phyloP scores from a whole-genome alignment of 371 early-diverging fungal genomes.

The Parasitella parasitica region DNA sequence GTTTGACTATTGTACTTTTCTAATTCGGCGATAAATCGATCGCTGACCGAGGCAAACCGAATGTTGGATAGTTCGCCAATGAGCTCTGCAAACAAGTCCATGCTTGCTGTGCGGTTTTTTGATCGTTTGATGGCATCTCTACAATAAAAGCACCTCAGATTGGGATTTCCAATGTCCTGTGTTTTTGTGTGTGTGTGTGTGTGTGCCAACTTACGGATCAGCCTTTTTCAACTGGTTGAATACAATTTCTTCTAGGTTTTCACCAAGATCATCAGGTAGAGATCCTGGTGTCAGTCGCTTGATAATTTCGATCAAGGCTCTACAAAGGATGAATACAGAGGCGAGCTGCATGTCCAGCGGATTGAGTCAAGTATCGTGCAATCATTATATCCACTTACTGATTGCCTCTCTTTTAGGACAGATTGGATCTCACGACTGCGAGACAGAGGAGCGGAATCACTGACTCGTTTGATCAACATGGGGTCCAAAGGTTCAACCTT shows the following conservation, averaged over 20 bases:
- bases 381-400: conserved; percentile 24
- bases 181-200: too few relatives aligned
- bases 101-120: conserved; percentile 82
- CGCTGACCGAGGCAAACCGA: conserved; percentile 90
- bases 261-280: conserved; percentile 83
- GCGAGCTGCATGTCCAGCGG: conserved; percentile 56
- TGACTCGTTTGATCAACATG: conserved; percentile 39
- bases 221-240: conserved; percentile 86
- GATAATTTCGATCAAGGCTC: conserved; percentile 85
- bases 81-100: conserved; percentile 85
- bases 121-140: conserved; percentile 77
- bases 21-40: conserved; percentile 88
- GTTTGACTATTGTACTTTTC: conserved; percentile 66
- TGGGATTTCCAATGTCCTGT: not conserved
- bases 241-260: conserved; percentile 88
- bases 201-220: conserved; percentile 90
- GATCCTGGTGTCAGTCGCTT: conserved; percentile 69
- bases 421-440: conserved; percentile 42
- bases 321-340: conserved; percentile 87
- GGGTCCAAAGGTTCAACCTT: conserved; percentile 69
- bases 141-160: not conserved
- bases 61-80: conserved; percentile 87
- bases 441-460: conserved; percentile 47
- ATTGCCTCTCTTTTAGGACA: conserved; percentile 51
- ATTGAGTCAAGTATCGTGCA: not conserved